These are phyloP conservation scores for Neoboletus subvelutipes DNA, from an alignment of 768 basidiomycete species.

Conservation along the genomic window DNA sequence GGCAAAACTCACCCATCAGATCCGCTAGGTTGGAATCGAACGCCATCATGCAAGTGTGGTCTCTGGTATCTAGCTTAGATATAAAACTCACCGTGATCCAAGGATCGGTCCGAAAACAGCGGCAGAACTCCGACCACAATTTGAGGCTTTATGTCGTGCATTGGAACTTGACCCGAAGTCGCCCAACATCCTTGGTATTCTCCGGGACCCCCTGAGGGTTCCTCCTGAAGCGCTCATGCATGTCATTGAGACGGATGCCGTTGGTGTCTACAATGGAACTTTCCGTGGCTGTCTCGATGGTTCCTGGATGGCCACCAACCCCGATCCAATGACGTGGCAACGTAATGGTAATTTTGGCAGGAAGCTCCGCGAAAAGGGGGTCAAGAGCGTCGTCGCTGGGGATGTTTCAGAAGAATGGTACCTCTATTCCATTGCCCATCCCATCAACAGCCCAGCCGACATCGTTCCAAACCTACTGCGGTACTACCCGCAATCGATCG, in stretches of 20 bases:
- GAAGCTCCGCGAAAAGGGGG: constrained; percentile 54
- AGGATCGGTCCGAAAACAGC: constrained; percentile 60
- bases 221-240: constrained; percentile 51
- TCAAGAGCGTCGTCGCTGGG: constrained; percentile 60
- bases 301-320: constrained; percentile 51
- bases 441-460: constrained; percentile 48
- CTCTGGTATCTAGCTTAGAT: not conserved
- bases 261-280: constrained; percentile 56
- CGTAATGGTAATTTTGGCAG: constrained; percentile 55
- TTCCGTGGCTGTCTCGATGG: constrained; percentile 66
- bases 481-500: constrained; percentile 56
- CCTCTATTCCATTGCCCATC: constrained; percentile 69
- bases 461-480: constrained; percentile 56
- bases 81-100: not conserved
- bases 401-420: constrained; percentile 76
- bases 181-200: constrained; percentile 44
- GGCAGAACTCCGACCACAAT: constrained; percentile 57
- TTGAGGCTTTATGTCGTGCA: constrained; percentile 56
- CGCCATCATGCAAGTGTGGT: constrained; percentile 55
- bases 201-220: constrained; percentile 49
- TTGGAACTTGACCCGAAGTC: constrained; percentile 53
- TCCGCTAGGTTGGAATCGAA: constrained; percentile 73
- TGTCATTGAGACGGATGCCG: constrained; percentile 54
- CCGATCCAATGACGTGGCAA: constrained; percentile 71
- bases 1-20: constrained; percentile 58